These are phyloP conservation scores for Volvox carteri DNA, from an alignment of 163 green algal species.

Conservation along the genomic window DNA sequence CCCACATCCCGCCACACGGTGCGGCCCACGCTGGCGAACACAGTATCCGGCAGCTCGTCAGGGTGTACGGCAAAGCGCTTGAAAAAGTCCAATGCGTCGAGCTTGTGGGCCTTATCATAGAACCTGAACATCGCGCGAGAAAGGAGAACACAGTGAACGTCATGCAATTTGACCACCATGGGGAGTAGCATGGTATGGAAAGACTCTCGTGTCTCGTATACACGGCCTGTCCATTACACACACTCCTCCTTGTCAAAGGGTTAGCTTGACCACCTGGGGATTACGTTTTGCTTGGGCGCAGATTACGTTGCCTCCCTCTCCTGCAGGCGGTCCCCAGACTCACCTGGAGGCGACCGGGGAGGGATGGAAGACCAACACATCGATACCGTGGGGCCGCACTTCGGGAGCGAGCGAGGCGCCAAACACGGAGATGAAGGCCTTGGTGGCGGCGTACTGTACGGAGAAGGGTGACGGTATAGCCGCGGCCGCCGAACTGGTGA, in stretches of 20 bases:
- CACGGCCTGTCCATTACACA: too few relatives aligned
- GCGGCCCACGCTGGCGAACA: conserved; percentile 88
- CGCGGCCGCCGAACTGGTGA: conserved; percentile 89
- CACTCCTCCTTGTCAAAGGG: too few relatives aligned
- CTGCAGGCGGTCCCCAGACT: too few relatives aligned
- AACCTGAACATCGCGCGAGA: conserved; percentile 76
- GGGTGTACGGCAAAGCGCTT: conserved; percentile 89
- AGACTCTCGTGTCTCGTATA: too few relatives aligned
- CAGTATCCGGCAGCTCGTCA: conserved; percentile 88
- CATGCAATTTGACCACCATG: too few relatives aligned
- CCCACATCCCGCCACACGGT: conserved; percentile 93
- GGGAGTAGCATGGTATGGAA: too few relatives aligned
- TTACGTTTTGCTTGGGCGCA: too few relatives aligned
- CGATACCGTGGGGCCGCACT: conserved; percentile 89
- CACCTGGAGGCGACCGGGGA: conserved; percentile 92
- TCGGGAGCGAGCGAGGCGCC: conserved; percentile 92
- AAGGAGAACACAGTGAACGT: too few relatives aligned
- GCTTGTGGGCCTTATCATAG: conserved; percentile 87
- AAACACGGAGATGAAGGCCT: conserved; percentile 96
- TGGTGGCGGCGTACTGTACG: conserved; percentile 94
- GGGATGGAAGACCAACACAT: conserved; percentile 96
- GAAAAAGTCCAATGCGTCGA: conserved; percentile 95
- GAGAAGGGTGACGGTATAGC: conserved; percentile 83
- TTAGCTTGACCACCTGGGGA: too few relatives aligned
- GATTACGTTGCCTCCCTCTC: too few relatives aligned